phyloP scores from a whole-genome alignment of 495 filamentous ascomycete species.

The Daldinia childiae region DNA sequence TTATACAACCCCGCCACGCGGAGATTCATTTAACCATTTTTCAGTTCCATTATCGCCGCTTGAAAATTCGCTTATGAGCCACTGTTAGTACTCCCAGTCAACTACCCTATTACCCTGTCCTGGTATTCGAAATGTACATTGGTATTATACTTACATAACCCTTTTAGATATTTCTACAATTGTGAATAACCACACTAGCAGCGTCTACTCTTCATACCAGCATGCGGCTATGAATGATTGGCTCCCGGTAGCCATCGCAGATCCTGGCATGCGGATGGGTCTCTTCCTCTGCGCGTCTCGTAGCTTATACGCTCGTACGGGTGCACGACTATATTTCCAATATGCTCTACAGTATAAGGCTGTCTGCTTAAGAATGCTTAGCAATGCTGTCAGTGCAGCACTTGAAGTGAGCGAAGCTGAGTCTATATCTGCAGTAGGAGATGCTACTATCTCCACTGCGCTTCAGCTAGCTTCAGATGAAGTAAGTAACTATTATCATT shows the following conservation, averaged over 20 bases:
- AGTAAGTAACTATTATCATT: constrained; percentile 1
- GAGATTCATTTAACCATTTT: not conserved
- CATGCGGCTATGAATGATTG: constrained; percentile 6
- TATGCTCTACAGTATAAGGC: constrained; percentile 2
- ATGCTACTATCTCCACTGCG: constrained; percentile 8
- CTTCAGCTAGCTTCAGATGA: constrained; percentile 16
- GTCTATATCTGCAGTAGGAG: not conserved
- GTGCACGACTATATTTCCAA: not conserved
- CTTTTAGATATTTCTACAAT: constrained; percentile 8
- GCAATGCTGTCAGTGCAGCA: not conserved
- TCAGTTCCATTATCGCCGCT: not conserved
- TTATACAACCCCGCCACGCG: not conserved
- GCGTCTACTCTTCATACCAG: not conserved
- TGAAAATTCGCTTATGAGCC: not conserved
- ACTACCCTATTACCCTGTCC: not conserved
- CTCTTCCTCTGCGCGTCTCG: constrained; percentile 7
- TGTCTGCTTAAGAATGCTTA: constrained; percentile 5
- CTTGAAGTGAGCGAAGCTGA: not conserved
- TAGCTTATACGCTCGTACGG: constrained; percentile 4
- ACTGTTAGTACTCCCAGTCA: constrained; percentile 4
- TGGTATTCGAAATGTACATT: not conserved
- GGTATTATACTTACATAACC: not conserved
- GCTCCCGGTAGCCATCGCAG: constrained; percentile 1
- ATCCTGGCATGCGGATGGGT: constrained; percentile 7
- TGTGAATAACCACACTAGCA: not conserved